Evolutionary conservation across 345 rosid genomes (phyloP).

Genomic region (Melastoma malabathricum): DNA sequence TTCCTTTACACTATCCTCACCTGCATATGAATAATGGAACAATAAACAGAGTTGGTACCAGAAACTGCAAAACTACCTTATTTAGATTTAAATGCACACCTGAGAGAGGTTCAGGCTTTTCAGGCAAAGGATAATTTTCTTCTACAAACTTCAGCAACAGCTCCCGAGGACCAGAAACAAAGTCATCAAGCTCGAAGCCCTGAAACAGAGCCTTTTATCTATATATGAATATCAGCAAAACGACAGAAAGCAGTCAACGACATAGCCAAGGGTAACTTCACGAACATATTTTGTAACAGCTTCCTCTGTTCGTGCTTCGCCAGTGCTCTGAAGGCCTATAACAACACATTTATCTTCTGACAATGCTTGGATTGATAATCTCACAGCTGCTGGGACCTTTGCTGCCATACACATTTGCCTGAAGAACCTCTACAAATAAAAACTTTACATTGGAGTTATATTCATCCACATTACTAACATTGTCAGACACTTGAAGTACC

Average conservation of each 20-base stretch:
- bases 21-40: conserved; percentile 24
- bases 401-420: conserved; percentile 99
- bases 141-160: conserved; percentile 91
- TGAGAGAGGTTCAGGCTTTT: conserved; percentile 75
- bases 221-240: conserved; percentile 1
- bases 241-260: background rate
- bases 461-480: background rate
- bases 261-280: conserved; percentile 6
- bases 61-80: background rate
- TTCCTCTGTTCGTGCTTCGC: conserved; percentile 99
- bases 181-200: conserved; percentile 99
- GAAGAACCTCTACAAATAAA: conserved; percentile 76
- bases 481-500: conserved; percentile 22
- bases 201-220: conserved; percentile 5
- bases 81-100: conserved; percentile 27
- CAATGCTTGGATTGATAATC: conserved; percentile 75
- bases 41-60: background rate
- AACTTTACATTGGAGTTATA: background rate
- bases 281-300: conserved; percentile 95
- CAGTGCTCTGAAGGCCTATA: conserved; percentile 97
- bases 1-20: conserved; percentile 76
- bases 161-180: conserved; percentile 96
- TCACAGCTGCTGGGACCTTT: conserved; percentile 88
- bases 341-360: conserved; percentile 73
- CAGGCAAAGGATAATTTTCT: conserved; percentile 95